Evolutionary conservation across 106 monocot species (phyloP), one percentile per base, ranked within the genome.

Genomic region (Acorus calamus): DNA sequence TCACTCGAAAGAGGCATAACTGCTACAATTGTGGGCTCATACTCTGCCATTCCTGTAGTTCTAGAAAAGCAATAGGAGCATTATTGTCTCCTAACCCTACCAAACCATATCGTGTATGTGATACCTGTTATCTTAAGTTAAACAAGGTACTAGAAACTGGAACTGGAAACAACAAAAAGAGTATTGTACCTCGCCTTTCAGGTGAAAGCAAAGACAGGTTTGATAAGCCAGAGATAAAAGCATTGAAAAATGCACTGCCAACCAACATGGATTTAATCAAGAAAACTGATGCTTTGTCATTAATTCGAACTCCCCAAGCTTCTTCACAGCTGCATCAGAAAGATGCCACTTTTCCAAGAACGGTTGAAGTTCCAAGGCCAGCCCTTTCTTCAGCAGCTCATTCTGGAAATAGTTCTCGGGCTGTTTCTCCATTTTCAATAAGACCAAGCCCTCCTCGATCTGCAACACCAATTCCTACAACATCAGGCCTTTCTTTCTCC

Each of bases 21-120:
- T 92, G 92, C 73, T 87, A 92, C 59, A 84, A 92, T 61, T 92
- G 92, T 78, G 87, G 87, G n/a, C 82, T 92, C 66, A 84, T 84
- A 5, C 85, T 82, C 63, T 92, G 92, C 47, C 83, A 92, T 77
- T 80, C 82, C 2, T 92, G 92, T 59, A 88, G 80, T 62, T 82
- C 88, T 41, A 74, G 78, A 54, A 92, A 92, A 74, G 79, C 85
- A 63, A 66, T 85, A 50, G 62, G 80, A 71, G 88, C 92, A 52
- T 77, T 80, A 63, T 70, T 88, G 46, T 60, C 88, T 65, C 88
- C 92, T 14, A 88, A 88, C 69, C 88, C 82, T 55, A 71, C 64
- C 52, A 92, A 88, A 69, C 92, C 88, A 2, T 92, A 88, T 68
- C 84, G 92, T 61, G 85, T 88, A 59, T 92, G 92, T 72, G 92